These are phyloP conservation scores for Scortechinia acanthostroma DNA, from an alignment of 2,329 filamentous ascomycete genomes.

Conservation along the genomic window DNA sequence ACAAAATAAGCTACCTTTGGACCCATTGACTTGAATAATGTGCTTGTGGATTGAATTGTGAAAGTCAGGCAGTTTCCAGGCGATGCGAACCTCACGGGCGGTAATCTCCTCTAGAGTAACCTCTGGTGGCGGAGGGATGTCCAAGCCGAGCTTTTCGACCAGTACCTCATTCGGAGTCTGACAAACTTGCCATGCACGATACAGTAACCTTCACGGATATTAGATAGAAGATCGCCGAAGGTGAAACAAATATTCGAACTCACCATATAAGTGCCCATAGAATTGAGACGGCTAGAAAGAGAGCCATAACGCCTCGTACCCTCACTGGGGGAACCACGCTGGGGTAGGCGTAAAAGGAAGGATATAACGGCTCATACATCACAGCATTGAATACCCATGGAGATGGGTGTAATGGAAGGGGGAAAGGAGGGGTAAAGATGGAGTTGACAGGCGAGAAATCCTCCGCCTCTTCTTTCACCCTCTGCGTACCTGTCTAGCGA, in stretches of 20 bases:
- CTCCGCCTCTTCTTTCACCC: neutral
- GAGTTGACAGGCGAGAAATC: neutral
- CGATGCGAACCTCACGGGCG: neutral
- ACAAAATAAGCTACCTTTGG: neutral
- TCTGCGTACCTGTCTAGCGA: neutral
- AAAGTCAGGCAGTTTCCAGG: conserved; percentile 1
- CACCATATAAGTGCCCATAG: neutral
- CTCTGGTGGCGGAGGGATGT: neutral
- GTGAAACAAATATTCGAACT: no score
- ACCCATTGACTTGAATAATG: neutral
- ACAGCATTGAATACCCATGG: neutral
- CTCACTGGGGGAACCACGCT: neutral
- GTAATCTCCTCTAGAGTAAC: neutral
- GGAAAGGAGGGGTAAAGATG: neutral
- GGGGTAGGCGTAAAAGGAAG: neutral
- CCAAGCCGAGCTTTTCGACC: neutral
- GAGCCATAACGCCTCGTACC: conserved; percentile 2
- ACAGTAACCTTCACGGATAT: neutral
- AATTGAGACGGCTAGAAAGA: neutral
- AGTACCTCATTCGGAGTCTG: conserved; percentile 2
- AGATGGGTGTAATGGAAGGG: neutral
- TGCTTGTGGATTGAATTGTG: conserved; percentile 2
- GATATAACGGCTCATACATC: conserved; percentile 2
- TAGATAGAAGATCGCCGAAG: no score
- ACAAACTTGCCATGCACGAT: neutral